Base-by-base conservation (phyloP, 2,329 filamentous ascomycete species). In the Coleophoma eucalyptorum region DNA sequence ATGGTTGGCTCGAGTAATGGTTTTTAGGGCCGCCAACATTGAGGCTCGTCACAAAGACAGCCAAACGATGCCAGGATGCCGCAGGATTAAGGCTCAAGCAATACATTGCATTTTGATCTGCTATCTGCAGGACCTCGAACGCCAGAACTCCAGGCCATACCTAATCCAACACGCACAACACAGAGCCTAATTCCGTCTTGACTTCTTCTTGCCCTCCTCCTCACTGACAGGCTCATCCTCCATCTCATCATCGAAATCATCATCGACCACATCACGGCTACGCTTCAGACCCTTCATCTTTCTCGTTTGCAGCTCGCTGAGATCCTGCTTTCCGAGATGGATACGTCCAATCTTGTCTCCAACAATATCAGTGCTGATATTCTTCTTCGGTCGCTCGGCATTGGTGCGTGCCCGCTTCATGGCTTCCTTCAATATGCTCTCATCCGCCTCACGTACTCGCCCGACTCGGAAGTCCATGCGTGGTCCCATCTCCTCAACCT, bases 251-350 rank as follows among this genome's bases (percentile, higher is more conserved):
- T 73, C 76, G 47, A 79, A 81, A 20, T 75, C 76, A 40, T 77
- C 78, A 46, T 73, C 75, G 47, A 79, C 77, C 20, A 81, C 72
- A 55, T 84, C 84, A 49, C 90, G 82, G 57, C 80, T 84, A 58
- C 94, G 80, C 82, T 97, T 99, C 60, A 99, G 72, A 59, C 92
- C 94, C 84, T 99, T 99, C 92, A 99, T 97, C 83, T 99, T 99
- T 66, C 94, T 86, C 48, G 92, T 95, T 77, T 99, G 94, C 70
- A 99, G 71, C 62, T 87, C 81, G 65, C 77, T 79, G 52, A 99
- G 79, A 72, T 99, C 91, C 72, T 97, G 91, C 75, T 87, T 90
- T 65, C 89, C 90, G 53, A 96, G 72, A 69, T 99, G 94, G 56
- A 99, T 88, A 61, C 91, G 86, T 56, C 93, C 94, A 57, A 97